A percentile compares a stretch with the other conserved stretches of the same genome.
phyloP scores from a whole-genome alignment of 164 flowering plant genomes.

The Akebia trifoliata region DNA sequence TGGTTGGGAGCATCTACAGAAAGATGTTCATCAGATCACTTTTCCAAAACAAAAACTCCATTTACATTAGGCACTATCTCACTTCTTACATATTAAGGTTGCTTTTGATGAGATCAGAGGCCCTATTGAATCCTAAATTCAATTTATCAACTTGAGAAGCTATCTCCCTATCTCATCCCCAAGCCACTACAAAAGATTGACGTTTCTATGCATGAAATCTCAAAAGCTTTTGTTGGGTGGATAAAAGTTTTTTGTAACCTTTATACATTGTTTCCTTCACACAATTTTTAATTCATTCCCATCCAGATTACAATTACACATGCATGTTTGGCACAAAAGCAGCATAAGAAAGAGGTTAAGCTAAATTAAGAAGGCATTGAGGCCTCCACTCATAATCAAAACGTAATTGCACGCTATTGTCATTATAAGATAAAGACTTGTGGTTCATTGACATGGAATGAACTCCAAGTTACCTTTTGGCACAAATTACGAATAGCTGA shows the following conservation, averaged over 20 bases:
- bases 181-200: too few species aligned
- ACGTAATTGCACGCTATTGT: neutral
- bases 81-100: neutral
- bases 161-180: too few species aligned
- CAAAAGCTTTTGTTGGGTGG: too few species aligned
- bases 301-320: neutral
- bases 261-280: too few species aligned
- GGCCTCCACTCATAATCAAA: neutral
- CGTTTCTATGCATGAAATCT: too few species aligned
- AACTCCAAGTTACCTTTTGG: constrained; percentile 64
- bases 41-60: too few species aligned
- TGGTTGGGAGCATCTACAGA: too few species aligned
- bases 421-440: neutral
- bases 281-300: too few species aligned
- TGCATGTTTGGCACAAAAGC: neutral
- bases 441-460: neutral
- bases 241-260: too few species aligned
- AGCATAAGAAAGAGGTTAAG: neutral
- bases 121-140: neutral
- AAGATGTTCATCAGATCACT: too few species aligned
- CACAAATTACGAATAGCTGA: constrained; percentile 86
- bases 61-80: neutral
- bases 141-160: neutral
- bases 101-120: neutral
- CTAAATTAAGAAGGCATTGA: neutral